Evolutionary conservation across 2,329 filamentous ascomycete species (phyloP).

Genomic region (Elsinoe ampelina): DNA sequence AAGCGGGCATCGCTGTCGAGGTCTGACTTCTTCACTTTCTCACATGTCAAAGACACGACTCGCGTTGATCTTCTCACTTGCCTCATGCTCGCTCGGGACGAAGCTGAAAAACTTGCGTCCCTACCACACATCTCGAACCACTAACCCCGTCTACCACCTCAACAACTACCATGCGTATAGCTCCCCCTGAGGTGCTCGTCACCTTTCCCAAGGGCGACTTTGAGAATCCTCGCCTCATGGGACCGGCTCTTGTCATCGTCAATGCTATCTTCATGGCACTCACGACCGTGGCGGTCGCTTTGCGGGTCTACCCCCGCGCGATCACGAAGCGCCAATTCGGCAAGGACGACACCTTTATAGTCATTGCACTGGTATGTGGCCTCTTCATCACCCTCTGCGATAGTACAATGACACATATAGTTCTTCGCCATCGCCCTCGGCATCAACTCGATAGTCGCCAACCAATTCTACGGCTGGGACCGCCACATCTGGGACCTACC

Average conservation of each 20-base stretch:
- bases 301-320: conserved; percentile 34
- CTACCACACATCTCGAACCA: neutral
- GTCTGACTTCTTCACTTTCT: neutral
- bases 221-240: conserved; percentile 32
- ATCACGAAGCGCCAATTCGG: conserved; percentile 35
- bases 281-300: conserved; percentile 27
- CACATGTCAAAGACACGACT: conserved; percentile 7
- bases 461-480: conserved; percentile 34
- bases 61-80: neutral
- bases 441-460: conserved; percentile 33
- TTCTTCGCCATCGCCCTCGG: conserved; percentile 32
- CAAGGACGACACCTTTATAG: conserved; percentile 34
- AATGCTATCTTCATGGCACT: conserved; percentile 32
- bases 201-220: conserved; percentile 35
- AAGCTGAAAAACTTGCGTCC: neutral
- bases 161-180: conserved; percentile 17
- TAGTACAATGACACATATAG: conserved; percentile 18
- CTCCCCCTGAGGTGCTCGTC: conserved; percentile 25
- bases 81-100: neutral
- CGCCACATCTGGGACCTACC: conserved; percentile 36
- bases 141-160: neutral
- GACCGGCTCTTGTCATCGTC: conserved; percentile 31
- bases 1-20: neutral
- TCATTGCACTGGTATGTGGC: conserved; percentile 29
- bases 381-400: neutral